A percentile compares a stretch with the other conserved stretches of the same genome.
These are phyloP conservation scores for Phyllostachys edulis DNA, from an alignment of 176 grass and related monocot genomes.

Conservation along the genomic window DNA sequence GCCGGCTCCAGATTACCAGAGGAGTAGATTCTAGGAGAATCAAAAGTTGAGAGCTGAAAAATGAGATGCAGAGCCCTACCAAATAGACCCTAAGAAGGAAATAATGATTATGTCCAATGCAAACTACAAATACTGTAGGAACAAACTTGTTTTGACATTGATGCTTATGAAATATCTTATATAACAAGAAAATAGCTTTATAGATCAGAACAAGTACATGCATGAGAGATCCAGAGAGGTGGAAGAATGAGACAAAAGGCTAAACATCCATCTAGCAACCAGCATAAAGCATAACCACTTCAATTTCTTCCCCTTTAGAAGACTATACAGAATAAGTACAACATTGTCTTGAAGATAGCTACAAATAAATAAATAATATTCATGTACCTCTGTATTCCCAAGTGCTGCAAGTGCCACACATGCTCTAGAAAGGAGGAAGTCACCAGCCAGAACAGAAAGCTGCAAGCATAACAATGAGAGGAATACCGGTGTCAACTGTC, in stretches of 20 bases:
- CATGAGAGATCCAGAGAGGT: not conserved
- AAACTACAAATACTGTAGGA: not conserved
- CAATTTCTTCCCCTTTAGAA: not conserved
- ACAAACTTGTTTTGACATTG: not conserved
- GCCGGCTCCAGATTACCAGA: accelerated
- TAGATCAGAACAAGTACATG: conserved; percentile 19
- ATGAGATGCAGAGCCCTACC: no score
- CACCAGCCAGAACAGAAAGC: conserved; percentile 94
- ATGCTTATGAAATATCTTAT: not conserved
- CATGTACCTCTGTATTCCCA: conserved; percentile 84
- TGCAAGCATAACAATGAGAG: conserved; percentile 41
- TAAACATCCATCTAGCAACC: not conserved
- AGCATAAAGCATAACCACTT: conserved; percentile 8
- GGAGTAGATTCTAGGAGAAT: no score
- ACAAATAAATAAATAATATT: conserved; percentile 3
- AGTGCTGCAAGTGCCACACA: conserved; percentile 91
- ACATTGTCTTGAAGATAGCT: not conserved
- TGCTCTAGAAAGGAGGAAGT: conserved; percentile 94
- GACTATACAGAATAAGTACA: not conserved
- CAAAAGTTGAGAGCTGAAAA: no score
- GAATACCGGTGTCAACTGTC: conserved; percentile 10
- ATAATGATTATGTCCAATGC: not conserved
- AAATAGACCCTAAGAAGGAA: not conserved
- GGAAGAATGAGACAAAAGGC: not conserved
- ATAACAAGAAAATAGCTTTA: not conserved